These are phyloP conservation scores for Gardenia jasminoides DNA, from an alignment of 257 asterid genomes.

Conservation along the genomic window DNA sequence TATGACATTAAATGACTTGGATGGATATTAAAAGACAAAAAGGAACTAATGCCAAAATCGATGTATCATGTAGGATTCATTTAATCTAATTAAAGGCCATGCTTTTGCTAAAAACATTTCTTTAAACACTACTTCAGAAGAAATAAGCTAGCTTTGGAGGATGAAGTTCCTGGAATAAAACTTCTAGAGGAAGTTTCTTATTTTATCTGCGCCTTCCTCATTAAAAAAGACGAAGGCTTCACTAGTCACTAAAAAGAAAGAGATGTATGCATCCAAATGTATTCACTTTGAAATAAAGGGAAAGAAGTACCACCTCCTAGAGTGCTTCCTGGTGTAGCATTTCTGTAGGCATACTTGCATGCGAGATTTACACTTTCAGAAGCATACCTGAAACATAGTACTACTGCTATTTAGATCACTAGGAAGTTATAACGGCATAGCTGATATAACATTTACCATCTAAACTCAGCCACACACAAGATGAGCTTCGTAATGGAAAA, in stretches of 20 bases:
- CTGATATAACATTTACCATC: too few relatives aligned
- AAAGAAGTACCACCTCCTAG: slow-evolving; percentile 19
- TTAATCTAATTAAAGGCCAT: background rate
- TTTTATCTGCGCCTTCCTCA: background rate
- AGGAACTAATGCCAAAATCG: background rate
- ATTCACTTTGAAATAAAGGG: background rate
- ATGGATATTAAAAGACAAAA: too few relatives aligned
- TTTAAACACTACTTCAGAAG: background rate
- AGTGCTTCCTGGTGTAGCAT: slow-evolving; percentile 90
- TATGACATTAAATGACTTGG: too few relatives aligned
- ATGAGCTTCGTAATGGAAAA: background rate
- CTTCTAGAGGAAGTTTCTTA: background rate
- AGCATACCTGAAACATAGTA: slow-evolving; percentile 66
- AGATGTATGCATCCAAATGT: too few relatives aligned
- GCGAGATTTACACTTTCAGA: slow-evolving; percentile 78
- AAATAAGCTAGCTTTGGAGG: background rate
- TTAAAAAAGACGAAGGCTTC: background rate
- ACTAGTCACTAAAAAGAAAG: too few relatives aligned
- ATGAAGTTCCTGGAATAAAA: background rate
- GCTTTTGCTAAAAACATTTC: background rate
- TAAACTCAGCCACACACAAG: background rate
- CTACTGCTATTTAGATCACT: background rate
- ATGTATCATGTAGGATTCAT: background rate
- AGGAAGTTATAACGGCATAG: too few relatives aligned
- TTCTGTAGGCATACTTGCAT: slow-evolving; percentile 88